Conservation (phyloP, 2,329 filamentous ascomycete species). For the Clonostachys chloroleuca region DNA sequence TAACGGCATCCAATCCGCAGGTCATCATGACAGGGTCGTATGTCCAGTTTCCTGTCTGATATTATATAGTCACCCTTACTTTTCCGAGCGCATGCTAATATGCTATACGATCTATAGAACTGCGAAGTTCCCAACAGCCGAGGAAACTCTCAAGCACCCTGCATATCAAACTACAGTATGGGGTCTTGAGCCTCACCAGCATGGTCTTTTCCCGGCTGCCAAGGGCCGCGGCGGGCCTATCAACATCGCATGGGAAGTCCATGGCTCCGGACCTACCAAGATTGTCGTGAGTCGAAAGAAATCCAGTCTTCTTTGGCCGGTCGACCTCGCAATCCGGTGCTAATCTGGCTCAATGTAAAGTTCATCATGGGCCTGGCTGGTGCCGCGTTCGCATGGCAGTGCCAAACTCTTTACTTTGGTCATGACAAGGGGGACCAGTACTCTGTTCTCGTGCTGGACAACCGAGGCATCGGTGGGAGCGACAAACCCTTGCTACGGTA, state of each 20-base stretch:
- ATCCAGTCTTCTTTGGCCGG: no score
- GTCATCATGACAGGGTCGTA: no score
- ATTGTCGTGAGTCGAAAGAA: constrained; percentile 57
- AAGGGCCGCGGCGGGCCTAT: constrained; percentile 69
- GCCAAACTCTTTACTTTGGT: constrained; percentile 78
- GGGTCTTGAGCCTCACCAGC: constrained; percentile 61
- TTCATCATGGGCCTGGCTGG: constrained; percentile 79
- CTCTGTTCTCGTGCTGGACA: constrained; percentile 74
- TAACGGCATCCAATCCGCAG: no score
- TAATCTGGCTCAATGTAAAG: constrained; percentile 30
- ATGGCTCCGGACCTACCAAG: constrained; percentile 69
- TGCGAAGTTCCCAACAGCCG: constrained; percentile 34
- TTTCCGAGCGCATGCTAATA: not conserved
- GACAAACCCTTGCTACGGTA: constrained; percentile 76
- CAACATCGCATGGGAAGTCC: constrained; percentile 73
- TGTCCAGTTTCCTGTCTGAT: not conserved
- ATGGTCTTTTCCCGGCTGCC: constrained; percentile 62
- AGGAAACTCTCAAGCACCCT: constrained; percentile 59
- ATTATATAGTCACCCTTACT: not conserved
- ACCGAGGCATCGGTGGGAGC: constrained; percentile 77
- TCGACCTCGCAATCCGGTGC: not conserved
- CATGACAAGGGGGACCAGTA: constrained; percentile 65
- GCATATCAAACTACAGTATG: constrained; percentile 65
- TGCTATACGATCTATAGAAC: constrained; percentile 2
- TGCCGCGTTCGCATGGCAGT: constrained; percentile 68